Evolutionary conservation across 345 rosid genomes (phyloP), one percentile per base, ranked within the genome.

Genomic region (Theobroma cacao): DNA sequence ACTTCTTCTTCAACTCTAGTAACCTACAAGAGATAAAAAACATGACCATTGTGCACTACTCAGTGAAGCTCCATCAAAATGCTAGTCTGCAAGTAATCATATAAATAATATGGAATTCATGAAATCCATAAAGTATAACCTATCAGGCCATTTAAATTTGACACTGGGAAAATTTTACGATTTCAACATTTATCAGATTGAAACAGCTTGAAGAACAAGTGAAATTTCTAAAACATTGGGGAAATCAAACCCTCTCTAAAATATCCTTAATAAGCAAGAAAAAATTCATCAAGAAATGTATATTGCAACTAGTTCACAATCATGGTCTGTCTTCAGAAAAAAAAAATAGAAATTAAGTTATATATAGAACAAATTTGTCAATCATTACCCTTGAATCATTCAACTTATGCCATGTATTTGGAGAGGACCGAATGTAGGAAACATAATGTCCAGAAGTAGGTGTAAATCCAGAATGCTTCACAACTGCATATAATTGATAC

Each of bases 1-100:
- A n/a, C 41, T 10, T 88, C 90, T 75, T 90, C 92, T 50, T 82
- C 78, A 68, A 85, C 85, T 67, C 75, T 82, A 60, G 67, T 75
- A 33, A 96, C 97, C 99, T 96, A 83, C 81, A 78, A 78, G 64
- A 63, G 38, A 77, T 62, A 26, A 78, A n/a, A 75, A 38, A 60
- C 24, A 45, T 9, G 10, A 31, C 10, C 1, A 71, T 31, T 9
- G 50, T 5, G 12, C 75, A 31, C 41, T 36, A 31, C 10, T 20
- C 71, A 4, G 30, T 18, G 28, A 30, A 66, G 38, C 2, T 77
- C 55, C 67, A 24, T 58, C 41, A 30, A 45, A 68, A 48, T 22
- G 30, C 8, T 20, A n/a, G 24, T n/a, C n/a, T n/a, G n/a, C 34
- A 70, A 17, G 58, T 1, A 47, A 11, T 30, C 26, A 70, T 41